Evolutionary conservation across 1,284 basidiomycete genomes (phyloP).

Genomic region (Apiotrichum gracile): DNA sequence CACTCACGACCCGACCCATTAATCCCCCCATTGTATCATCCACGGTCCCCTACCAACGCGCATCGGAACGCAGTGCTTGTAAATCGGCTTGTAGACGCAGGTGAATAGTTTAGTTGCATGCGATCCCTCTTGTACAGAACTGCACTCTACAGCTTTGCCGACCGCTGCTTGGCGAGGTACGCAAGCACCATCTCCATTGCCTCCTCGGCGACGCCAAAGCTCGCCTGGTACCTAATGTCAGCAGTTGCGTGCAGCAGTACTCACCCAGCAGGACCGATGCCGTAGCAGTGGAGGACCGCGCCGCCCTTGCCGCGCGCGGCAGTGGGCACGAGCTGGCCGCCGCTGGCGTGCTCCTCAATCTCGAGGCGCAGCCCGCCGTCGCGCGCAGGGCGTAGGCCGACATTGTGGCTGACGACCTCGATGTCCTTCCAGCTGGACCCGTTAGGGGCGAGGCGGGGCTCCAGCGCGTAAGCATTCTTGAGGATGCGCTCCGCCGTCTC

Average conservation of each 20-base stretch:
- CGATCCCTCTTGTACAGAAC: not conserved
- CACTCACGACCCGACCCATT: too few species aligned
- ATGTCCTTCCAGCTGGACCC: constrained; percentile 42
- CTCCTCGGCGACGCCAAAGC: constrained; percentile 43
- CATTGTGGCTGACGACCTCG: constrained; percentile 57
- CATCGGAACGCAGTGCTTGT: not conserved
- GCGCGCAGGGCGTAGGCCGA: constrained; percentile 65
- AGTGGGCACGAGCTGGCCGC: constrained; percentile 54
- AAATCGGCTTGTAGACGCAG: not conserved
- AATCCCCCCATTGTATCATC: not conserved
- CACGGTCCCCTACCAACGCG: not conserved
- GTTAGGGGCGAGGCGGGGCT: constrained; percentile 40
- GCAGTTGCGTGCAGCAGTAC: constrained; percentile 3
- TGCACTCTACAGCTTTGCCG: constrained; percentile 1
- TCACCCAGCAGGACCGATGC: constrained; percentile 48
- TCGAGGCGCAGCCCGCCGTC: constrained; percentile 65
- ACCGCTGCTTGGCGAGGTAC: constrained; percentile 6
- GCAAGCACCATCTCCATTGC: constrained; percentile 30
- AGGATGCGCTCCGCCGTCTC: constrained; percentile 43
- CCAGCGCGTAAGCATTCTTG: constrained; percentile 38
- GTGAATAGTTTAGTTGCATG: too few species aligned
- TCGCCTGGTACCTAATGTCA: constrained; percentile 38
- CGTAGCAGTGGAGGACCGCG: constrained; percentile 66
- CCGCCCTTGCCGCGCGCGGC: constrained; percentile 54
- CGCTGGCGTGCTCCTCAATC: constrained; percentile 50